Conservation (phyloP, 495 filamentous ascomycete species). For the Trichoderma erinaceum region DNA sequence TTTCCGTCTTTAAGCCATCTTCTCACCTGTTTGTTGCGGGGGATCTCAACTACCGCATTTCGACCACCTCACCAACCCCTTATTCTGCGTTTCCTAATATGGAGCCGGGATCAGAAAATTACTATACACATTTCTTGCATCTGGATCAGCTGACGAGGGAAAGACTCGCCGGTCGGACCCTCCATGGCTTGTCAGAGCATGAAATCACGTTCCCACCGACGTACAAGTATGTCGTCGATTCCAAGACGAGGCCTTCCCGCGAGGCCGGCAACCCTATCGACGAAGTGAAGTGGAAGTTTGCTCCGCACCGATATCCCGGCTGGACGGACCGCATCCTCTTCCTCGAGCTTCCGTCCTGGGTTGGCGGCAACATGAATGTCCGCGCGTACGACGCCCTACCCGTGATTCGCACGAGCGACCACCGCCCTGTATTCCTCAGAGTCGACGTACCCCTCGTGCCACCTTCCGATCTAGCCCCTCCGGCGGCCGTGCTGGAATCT, state of each 20-base stretch:
- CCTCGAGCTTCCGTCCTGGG: conserved; percentile 53
- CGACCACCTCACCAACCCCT: conserved; percentile 48
- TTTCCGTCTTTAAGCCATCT: conserved; percentile 62
- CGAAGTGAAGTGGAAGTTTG: conserved; percentile 63
- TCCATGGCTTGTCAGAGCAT: conserved; percentile 72
- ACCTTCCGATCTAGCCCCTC: conserved; percentile 25
- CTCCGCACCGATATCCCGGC: conserved; percentile 74
- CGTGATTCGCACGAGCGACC: conserved; percentile 71
- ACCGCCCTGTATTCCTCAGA: conserved; percentile 70
- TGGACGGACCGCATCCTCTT: conserved; percentile 94
- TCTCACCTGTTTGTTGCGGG: conserved; percentile 81
- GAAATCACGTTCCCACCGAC: conserved; percentile 79
- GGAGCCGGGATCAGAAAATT: conserved; percentile 46
- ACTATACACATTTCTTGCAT: conserved; percentile 50
- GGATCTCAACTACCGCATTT: conserved; percentile 92
- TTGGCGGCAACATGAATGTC: conserved; percentile 39
- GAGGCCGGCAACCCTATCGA: conserved; percentile 21
- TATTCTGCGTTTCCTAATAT: conserved; percentile 52
- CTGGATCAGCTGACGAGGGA: conserved; percentile 75
- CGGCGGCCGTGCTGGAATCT: conserved; percentile 10
- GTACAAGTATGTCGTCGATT: conserved; percentile 62
- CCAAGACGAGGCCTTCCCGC: conserved; percentile 14
- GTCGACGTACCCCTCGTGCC: conserved; percentile 50
- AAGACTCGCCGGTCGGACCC: conserved; percentile 52
- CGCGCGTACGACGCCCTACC: conserved; percentile 67